Base-by-base conservation (phyloP, 2,329 filamentous ascomycete genomes). In the Colletotrichum liaoningense region DNA sequence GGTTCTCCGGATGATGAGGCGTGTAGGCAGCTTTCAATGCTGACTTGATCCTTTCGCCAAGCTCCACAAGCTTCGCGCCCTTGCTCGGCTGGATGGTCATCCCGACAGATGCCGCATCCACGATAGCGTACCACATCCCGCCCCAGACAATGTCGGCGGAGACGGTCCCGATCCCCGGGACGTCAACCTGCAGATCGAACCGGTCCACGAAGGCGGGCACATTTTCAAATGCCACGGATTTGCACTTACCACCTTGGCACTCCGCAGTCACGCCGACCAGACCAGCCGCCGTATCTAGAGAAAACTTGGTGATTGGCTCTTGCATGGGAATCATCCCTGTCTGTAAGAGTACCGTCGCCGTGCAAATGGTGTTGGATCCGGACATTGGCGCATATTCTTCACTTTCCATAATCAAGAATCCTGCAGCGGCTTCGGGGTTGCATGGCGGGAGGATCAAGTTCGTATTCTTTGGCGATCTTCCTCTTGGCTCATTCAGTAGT, bases 111-210 rank as follows among this genome's bases (percentile, higher is more conserved):
- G 77, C 77, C 0, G 80, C 83, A 63, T 86, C 83, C 0, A 86
- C 83, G 9, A 87, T 62, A 2, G 78, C 83, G 67, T 84, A 88
- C 73, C 82, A 81, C 85, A 85, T 86, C 1, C 86, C 86, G 7
- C 86, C 86, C 78, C 82, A 87, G 16, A 83, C 85, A 60, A 88
- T 79, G 66, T 88, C 85, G 2, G 86, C 83, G 0, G 64, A 73
- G 2, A 87, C 75, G 5, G 68, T 78, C 0, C 85, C 85, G 0
- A 87, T 24, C 0, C 81, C 85, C 0, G 83, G 83, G 0, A 87
- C 84, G 0, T 82, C 71, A 87, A n/a, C 79, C 62, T 79, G 76
- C 28, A 81, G 74, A 74, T 85, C 84, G 1, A 87, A 77, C 5
- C 76, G 79, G 49, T 79, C 81, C 4, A 84, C 84, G 74, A 87